These are phyloP conservation scores for Suillus cothurnatus DNA, from an alignment of 768 basidiomycete species.

Conservation along the genomic window DNA sequence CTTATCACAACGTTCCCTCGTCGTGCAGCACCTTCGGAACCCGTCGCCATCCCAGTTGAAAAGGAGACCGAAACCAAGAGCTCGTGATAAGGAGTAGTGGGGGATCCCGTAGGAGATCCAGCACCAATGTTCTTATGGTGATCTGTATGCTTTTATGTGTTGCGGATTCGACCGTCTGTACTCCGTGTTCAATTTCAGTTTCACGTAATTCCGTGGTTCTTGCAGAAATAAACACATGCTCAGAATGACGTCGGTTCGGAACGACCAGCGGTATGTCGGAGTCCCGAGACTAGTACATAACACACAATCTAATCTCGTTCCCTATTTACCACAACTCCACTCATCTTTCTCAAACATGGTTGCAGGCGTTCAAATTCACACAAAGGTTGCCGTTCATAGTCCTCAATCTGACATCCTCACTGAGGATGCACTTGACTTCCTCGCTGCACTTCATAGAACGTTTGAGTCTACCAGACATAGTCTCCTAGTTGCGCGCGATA, in stretches of 20 bases:
- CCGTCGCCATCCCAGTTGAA: constrained; percentile 21
- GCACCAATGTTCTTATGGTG: constrained; percentile 11
- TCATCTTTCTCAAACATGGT: constrained; percentile 48
- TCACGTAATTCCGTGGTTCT: constrained; percentile 10
- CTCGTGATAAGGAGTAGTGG: constrained; percentile 19
- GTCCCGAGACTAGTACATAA: constrained; percentile 44
- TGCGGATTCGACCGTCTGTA: not conserved
- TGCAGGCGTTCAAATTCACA: constrained; percentile 65
- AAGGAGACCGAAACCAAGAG: constrained; percentile 16
- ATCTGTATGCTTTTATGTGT: constrained; percentile 17
- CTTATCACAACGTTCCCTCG: not conserved
- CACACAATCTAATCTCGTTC: constrained; percentile 21
- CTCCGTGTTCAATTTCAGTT: constrained; percentile 9
- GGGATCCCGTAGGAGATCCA: constrained; percentile 5
- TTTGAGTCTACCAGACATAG: constrained; percentile 87
- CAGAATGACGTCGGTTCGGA: constrained; percentile 33
- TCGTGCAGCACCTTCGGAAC: constrained; percentile 22
- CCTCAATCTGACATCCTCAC: constrained; percentile 85
- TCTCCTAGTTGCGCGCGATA: constrained; percentile 77
- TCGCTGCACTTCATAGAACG: constrained; percentile 91
- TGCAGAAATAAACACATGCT: constrained; percentile 28
- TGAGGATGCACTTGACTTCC: constrained; percentile 81
- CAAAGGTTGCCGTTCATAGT: constrained; percentile 50
- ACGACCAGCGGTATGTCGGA: constrained; percentile 39
- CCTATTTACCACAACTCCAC: constrained; percentile 14